These are phyloP conservation scores for Astrothelium subdiscretum DNA, from an alignment of 495 filamentous ascomycete genomes.

Conservation along the genomic window DNA sequence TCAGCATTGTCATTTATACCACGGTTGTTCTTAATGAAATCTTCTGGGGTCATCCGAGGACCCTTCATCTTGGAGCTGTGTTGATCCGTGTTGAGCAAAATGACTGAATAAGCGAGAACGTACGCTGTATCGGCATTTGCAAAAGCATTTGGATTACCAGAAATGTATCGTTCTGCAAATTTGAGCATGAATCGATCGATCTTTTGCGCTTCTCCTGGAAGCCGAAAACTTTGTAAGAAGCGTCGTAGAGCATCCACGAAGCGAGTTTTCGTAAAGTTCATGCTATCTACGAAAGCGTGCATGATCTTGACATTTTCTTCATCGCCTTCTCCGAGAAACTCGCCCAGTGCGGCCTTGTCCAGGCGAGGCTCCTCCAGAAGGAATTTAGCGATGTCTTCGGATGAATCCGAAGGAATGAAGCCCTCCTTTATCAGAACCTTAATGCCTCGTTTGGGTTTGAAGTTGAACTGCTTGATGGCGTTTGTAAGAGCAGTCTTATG, in stretches of 20 bases:
- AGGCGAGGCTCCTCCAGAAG: constrained; percentile 61
- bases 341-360: constrained; percentile 84
- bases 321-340: constrained; percentile 91
- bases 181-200: constrained; percentile 99
- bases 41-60: constrained; percentile 79
- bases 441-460: constrained; percentile 91
- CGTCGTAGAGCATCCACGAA: constrained; percentile 87
- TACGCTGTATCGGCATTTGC: constrained; percentile 98
- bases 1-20: constrained; percentile 97
- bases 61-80: constrained; percentile 80
- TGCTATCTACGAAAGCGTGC: constrained; percentile 92
- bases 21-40: constrained; percentile 97
- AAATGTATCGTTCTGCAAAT: constrained; percentile 91
- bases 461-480: constrained; percentile 88
- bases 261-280: constrained; percentile 88
- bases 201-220: constrained; percentile 96
- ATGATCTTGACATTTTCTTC: constrained; percentile 87
- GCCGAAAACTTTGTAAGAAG: constrained; percentile 88
- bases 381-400: constrained; percentile 79
- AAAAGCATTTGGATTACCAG: constrained; percentile 91
- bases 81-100: constrained; percentile 58
- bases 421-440: constrained; percentile 71
- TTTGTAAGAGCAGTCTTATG: constrained; percentile 85
- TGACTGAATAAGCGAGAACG: constrained; percentile 89
- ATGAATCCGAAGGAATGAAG: constrained; percentile 65